These are phyloP conservation scores for Hanseniaspora lachancei DNA, from an alignment of 805 yeast genomes.

Conservation along the genomic window DNA sequence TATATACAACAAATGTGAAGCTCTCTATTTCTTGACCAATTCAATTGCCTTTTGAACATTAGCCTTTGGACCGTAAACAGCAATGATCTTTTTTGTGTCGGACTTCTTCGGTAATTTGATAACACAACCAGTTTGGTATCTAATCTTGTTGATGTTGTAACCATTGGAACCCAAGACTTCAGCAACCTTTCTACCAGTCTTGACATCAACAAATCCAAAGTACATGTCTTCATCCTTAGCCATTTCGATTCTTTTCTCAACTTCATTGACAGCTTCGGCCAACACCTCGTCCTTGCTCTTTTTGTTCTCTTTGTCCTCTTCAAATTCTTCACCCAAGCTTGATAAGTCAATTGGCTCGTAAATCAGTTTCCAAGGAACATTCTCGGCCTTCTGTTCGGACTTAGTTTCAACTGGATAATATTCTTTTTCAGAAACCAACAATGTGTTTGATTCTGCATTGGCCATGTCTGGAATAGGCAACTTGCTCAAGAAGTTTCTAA, in stretches of 20 bases:
- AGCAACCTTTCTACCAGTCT: slow-evolving; percentile 40
- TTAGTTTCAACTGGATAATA: slow-evolving; percentile 15
- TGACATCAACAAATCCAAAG: slow-evolving; percentile 51
- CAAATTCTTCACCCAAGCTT: slow-evolving; percentile 21
- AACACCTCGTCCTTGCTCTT: slow-evolving; percentile 39
- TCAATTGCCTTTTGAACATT: slow-evolving; percentile 41
- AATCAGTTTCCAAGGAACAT: slow-evolving; percentile 56
- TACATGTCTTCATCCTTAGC: slow-evolving; percentile 33
- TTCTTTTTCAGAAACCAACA: slow-evolving; percentile 12
- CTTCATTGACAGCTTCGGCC: slow-evolving; percentile 23
- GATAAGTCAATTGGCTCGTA: slow-evolving; percentile 27
- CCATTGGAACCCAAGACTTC: slow-evolving; percentile 71
- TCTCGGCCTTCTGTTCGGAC: slow-evolving; percentile 20
- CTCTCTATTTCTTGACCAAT: slow-evolving; percentile 24
- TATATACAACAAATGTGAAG: slow-evolving; percentile 2
- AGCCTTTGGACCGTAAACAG: slow-evolving; percentile 46
- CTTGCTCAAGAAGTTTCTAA: slow-evolving; percentile 33
- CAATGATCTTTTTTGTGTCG: slow-evolving; percentile 42
- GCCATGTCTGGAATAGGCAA: slow-evolving; percentile 36
- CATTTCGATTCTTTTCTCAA: slow-evolving; percentile 38
- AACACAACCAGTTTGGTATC: slow-evolving; percentile 44
- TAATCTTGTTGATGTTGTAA: slow-evolving; percentile 45
- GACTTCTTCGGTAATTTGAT: slow-evolving; percentile 50
- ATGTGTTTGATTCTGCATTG: slow-evolving; percentile 33
- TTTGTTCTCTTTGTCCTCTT: slow-evolving; percentile 27